A percentile compares a stretch with the other conserved stretches of the same genome.
Conservation (phyloP, 2,329 filamentous ascomycete species). For the Exophiala sp. region DNA sequence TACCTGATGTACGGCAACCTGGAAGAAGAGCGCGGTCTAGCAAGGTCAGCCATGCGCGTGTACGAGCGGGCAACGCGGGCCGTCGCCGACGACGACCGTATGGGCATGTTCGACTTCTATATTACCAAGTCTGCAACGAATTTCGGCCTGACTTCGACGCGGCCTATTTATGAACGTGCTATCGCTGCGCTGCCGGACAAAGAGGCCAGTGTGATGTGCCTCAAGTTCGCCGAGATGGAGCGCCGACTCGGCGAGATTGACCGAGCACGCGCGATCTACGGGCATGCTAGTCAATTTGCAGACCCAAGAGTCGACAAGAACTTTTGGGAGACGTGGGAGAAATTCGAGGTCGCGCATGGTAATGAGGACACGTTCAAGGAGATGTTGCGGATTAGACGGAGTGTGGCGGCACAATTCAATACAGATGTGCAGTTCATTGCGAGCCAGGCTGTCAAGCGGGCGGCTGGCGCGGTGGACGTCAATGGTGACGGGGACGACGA, state of each 20-base stretch:
- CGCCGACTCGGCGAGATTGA: conserved; percentile 89
- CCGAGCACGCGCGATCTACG: conserved; percentile 89
- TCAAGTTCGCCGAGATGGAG: conserved; percentile 98
- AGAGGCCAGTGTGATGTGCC: conserved; percentile 95
- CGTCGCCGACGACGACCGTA: conserved; percentile 88
- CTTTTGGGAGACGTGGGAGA: conserved; percentile 97
- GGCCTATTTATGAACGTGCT: conserved; percentile 93
- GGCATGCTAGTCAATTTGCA: conserved; percentile 94
- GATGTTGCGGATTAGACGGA: conserved; percentile 96
- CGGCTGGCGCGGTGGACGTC: conserved; percentile 38
- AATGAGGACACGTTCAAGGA: conserved; percentile 99
- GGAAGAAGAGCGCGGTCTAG: conserved; percentile 91
- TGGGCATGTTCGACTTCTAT: conserved; percentile 99
- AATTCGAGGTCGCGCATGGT: conserved; percentile 94
- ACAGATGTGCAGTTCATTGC: conserved; percentile 99
- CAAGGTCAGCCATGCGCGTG: conserved; percentile 96
- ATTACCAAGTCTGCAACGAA: conserved; percentile 98
- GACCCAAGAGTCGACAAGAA: conserved; percentile 84
- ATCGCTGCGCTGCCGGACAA: conserved; percentile 89
- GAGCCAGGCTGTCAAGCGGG: conserved; percentile 81
- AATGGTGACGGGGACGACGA: conserved; percentile 45
- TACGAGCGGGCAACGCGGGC: conserved; percentile 95
- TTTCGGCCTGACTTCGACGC: conserved; percentile 90
- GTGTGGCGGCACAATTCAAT: conserved; percentile 96
- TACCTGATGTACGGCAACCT: conserved; percentile 98